Percentiles rank a stretch among this genome's conserved stretches.
phyloP scores from a whole-genome alignment of 306 rosid species.

The Heteromeles arbutifolia region DNA sequence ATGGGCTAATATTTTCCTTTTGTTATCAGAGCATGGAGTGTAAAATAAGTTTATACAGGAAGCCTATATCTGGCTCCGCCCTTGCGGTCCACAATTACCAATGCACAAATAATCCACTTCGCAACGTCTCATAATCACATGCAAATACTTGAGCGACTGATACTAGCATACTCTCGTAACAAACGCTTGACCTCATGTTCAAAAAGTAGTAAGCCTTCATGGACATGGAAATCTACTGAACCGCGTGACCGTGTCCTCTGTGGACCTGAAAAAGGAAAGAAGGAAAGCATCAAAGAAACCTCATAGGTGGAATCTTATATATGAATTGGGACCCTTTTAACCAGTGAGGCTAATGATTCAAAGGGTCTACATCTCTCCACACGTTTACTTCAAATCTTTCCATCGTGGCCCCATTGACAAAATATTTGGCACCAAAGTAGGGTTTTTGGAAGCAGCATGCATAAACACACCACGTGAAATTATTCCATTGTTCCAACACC shows the following conservation, averaged over 20 bases:
- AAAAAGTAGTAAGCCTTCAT: neutral
- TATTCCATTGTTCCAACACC: neutral
- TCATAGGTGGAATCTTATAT: neutral
- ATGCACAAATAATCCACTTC: neutral
- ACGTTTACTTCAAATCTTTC: neutral
- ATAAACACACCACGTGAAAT: neutral
- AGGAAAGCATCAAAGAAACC: neutral
- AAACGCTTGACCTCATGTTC: neutral
- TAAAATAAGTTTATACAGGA: too few species aligned
- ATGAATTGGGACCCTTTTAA: neutral
- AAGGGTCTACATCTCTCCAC: neutral
- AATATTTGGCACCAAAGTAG: neutral
- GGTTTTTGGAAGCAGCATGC: neutral
- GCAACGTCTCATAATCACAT: neutral
- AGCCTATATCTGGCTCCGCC: too few species aligned
- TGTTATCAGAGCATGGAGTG: neutral
- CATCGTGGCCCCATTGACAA: neutral
- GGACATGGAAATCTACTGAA: neutral
- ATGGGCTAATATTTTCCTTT: too few species aligned
- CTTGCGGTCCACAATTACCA: neutral
- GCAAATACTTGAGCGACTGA: accelerated
- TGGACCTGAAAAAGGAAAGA: neutral
- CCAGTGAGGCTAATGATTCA: neutral
- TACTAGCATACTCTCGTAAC: neutral
- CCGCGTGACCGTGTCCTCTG: neutral